phyloP scores from a whole-genome alignment of 306 rosid genomes.

The Carpinus viminea region DNA sequence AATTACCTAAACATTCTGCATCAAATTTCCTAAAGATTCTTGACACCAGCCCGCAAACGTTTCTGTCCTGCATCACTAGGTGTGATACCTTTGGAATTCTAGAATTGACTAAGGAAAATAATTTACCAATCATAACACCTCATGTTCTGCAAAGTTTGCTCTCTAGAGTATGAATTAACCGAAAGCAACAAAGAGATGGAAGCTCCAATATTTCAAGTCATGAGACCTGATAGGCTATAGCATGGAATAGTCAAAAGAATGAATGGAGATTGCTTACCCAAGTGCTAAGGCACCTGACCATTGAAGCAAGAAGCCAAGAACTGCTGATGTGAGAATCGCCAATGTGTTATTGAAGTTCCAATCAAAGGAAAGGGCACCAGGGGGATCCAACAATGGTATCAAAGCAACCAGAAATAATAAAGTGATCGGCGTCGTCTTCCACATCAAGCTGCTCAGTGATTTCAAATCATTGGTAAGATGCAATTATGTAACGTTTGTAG shows the following conservation, averaged over 20 bases:
- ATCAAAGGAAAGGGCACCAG: constrained; percentile 64
- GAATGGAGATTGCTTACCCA: constrained; percentile 60
- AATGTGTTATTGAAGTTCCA: constrained; percentile 62
- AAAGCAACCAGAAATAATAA: constrained; percentile 61
- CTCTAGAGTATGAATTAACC: not conserved
- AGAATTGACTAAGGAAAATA: too few species aligned
- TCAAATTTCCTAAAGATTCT: too few species aligned
- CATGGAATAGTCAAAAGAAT: not conserved
- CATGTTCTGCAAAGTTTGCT: too few species aligned
- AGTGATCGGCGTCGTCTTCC: constrained; percentile 89
- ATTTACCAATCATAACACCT: too few species aligned
- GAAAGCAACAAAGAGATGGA: not conserved
- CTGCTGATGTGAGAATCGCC: constrained; percentile 64
- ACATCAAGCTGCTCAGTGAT: constrained; percentile 69
- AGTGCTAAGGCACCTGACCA: constrained; percentile 92
- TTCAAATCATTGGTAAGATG: constrained; percentile 25
- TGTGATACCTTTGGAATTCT: too few species aligned
- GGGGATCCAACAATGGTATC: constrained; percentile 81
- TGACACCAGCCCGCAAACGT: too few species aligned
- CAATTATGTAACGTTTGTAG: not conserved
- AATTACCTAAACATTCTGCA: too few species aligned
- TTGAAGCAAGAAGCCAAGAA: constrained; percentile 90
- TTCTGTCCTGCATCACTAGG: not conserved
- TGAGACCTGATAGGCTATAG: constrained; percentile 3
- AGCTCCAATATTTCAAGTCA: not conserved